Percentiles rank a stretch among this genome's conserved stretches.
Conservation (phyloP, 257 asterid species). For the Perilla frutescens region DNA sequence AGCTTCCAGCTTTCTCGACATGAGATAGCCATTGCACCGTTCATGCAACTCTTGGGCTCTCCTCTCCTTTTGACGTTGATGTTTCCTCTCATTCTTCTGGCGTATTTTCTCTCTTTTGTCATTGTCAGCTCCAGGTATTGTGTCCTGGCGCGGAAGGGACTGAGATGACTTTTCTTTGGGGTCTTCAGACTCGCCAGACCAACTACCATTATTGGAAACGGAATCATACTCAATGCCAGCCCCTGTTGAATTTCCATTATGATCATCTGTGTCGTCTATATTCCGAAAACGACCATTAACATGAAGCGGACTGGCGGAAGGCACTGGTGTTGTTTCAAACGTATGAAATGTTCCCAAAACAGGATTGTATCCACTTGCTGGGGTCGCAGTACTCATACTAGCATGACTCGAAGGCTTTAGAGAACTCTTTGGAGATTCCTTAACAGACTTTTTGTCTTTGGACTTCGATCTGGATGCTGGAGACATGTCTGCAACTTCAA, state of each 20-base stretch:
- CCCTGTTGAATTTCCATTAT: too few species aligned
- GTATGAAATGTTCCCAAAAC: conserved; percentile 71
- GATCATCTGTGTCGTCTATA: conserved; percentile 84
- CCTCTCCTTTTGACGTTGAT: conserved; percentile 77
- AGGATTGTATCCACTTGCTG: conserved; percentile 88
- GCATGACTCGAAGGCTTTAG: conserved; percentile 64
- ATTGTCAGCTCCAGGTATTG: conserved; percentile 67
- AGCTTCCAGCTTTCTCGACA: conserved; percentile 73
- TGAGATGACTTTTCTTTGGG: too few species aligned
- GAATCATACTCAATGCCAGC: too few species aligned
- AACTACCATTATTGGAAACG: too few species aligned
- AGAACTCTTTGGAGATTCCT: conserved; percentile 69
- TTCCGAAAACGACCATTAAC: conserved; percentile 76
- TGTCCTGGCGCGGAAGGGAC: conserved; percentile 51
- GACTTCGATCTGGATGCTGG: conserved; percentile 70
- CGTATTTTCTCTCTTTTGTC: conserved; percentile 74
- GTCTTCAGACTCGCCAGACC: too few species aligned
- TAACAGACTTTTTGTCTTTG: conserved; percentile 73
- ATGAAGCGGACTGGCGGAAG: conserved; percentile 55
- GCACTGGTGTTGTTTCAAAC: conserved; percentile 60
- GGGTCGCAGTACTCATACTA: conserved; percentile 52
- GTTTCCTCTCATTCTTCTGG: conserved; percentile 76
- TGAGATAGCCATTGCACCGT: conserved; percentile 65
- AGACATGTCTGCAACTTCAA: conserved; percentile 83
- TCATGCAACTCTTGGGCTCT: conserved; percentile 76